These are phyloP conservation scores for Thraustochytrium striatum DNA, from an alignment of 352 stramenopile genomes.

Conservation along the genomic window DNA sequence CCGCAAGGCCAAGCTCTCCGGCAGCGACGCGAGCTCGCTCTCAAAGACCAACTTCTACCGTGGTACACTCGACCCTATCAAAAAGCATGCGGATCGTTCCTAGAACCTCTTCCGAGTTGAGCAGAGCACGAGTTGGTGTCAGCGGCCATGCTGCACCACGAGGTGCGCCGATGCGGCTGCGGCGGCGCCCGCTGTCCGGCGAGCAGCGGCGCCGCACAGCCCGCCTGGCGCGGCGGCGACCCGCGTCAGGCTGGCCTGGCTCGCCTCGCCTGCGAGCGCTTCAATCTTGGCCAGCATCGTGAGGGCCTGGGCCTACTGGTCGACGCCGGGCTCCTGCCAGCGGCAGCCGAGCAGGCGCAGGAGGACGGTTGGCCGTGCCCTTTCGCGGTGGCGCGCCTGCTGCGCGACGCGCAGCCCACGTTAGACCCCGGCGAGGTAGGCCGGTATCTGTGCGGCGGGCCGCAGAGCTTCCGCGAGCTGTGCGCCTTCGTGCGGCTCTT, in stretches of 20 bases:
- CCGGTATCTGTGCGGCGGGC: background rate
- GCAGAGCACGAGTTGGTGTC: background rate
- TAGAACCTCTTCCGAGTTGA: background rate
- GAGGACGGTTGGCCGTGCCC: no score
- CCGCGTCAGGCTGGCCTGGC: background rate
- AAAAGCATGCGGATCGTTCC: background rate
- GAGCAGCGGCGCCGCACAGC: no score
- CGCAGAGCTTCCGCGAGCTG: background rate
- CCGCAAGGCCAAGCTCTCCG: background rate
- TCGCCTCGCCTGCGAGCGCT: background rate
- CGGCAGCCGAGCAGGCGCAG: background rate
- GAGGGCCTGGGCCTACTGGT: background rate
- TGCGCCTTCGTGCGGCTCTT: conserved; percentile 21
- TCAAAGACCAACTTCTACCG: background rate
- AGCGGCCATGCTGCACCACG: no score
- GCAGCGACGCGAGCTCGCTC: background rate
- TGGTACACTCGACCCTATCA: background rate
- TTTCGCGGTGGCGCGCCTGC: no score
- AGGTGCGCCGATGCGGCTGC: no score
- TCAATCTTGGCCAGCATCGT: background rate
- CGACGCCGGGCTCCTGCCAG: background rate
- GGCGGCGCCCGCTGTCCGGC: no score
- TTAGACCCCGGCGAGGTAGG: background rate
- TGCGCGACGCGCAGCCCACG: no score
- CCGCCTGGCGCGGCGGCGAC: no score